phyloP scores from a whole-genome alignment of 768 basidiomycete genomes.

The Crucibulum laeve region DNA sequence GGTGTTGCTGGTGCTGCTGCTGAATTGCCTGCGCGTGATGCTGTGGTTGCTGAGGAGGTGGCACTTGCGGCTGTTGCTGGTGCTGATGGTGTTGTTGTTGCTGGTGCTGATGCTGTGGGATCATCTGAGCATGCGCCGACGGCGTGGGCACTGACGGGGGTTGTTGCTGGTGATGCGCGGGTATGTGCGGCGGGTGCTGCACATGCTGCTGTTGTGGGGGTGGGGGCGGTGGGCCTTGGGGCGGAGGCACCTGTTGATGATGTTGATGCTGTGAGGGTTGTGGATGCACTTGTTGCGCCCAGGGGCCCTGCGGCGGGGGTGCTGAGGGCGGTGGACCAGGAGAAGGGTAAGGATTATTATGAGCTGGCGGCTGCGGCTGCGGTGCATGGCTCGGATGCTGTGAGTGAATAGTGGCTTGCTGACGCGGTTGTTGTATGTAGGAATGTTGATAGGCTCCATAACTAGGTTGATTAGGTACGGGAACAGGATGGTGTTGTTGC shows the following conservation, averaged over 20 bases:
- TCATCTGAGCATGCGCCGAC: slow-evolving; percentile 1
- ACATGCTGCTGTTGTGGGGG: slow-evolving; percentile 10
- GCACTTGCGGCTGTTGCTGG: slow-evolving; percentile 9
- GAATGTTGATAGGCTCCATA: slow-evolving; percentile 22
- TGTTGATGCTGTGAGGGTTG: slow-evolving; percentile 15
- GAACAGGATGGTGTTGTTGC: slow-evolving; percentile 32
- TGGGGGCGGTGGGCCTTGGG: slow-evolving; percentile 22
- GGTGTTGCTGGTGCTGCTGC: slow-evolving; percentile 12
- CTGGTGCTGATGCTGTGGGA: slow-evolving; percentile 9
- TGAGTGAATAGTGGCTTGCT: slow-evolving; percentile 18
- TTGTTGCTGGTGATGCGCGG: slow-evolving; percentile 12
- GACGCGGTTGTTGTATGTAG: slow-evolving; percentile 25
- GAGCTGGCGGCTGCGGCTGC: slow-evolving; percentile 26
- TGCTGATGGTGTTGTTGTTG: slow-evolving; percentile 10
- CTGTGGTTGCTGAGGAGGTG: slow-evolving; percentile 3
- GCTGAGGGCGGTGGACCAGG: slow-evolving; percentile 34
- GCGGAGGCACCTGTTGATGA: slow-evolving; percentile 17
- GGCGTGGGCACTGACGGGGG: slow-evolving; percentile 9
- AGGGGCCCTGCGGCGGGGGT: slow-evolving; percentile 34
- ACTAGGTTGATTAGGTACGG: slow-evolving; percentile 27
- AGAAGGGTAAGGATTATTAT: slow-evolving; percentile 42
- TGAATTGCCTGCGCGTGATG: slow-evolving; percentile 7
- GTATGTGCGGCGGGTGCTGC: slow-evolving; percentile 11
- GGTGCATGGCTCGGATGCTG: slow-evolving; percentile 22
- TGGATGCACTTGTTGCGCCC: slow-evolving; percentile 25